A percentile compares a stretch with the other conserved stretches of the same genome.
phyloP scores from a whole-genome alignment of 2,329 filamentous ascomycete species.

The Fusarium zealandicum region DNA sequence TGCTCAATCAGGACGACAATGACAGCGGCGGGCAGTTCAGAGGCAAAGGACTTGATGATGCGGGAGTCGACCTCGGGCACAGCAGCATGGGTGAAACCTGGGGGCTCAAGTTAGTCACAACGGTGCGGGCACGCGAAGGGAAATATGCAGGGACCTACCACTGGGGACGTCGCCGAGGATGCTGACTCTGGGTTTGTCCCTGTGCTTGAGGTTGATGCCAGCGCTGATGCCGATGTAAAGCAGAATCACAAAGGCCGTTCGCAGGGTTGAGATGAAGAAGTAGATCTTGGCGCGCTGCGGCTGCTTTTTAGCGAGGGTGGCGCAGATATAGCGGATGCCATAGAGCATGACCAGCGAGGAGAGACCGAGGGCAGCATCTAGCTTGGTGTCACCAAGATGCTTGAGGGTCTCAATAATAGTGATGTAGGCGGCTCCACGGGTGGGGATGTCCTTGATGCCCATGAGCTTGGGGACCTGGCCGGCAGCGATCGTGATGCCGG shows the following conservation, averaged over 20 bases:
- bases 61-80: slow-evolving; percentile 67
- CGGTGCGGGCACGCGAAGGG: not conserved
- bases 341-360: slow-evolving; percentile 74
- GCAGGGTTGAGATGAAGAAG: slow-evolving; percentile 81
- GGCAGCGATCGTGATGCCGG: slow-evolving; percentile 57
- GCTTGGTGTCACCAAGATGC: slow-evolving; percentile 54
- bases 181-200: slow-evolving; percentile 63
- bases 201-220: slow-evolving; percentile 69
- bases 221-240: slow-evolving; percentile 82
- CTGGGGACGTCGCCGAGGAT: slow-evolving; percentile 74
- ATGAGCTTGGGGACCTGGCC: slow-evolving; percentile 60
- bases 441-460: slow-evolving; percentile 59
- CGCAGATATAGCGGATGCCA: slow-evolving; percentile 68
- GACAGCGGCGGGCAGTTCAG: slow-evolving; percentile 74
- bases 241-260: slow-evolving; percentile 81
- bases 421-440: slow-evolving; percentile 55
- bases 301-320: slow-evolving; percentile 68
- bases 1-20: slow-evolving; percentile 84
- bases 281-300: slow-evolving; percentile 72
- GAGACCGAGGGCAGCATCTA: slow-evolving; percentile 79
- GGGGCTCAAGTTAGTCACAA: not conserved
- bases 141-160: slow-evolving; percentile 52
- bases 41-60: slow-evolving; percentile 69
- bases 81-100: slow-evolving; percentile 73
- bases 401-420: slow-evolving; percentile 62